These are phyloP conservation scores for Alisma plantagoaquatica DNA, from an alignment of 106 monocot genomes.

Conservation along the genomic window DNA sequence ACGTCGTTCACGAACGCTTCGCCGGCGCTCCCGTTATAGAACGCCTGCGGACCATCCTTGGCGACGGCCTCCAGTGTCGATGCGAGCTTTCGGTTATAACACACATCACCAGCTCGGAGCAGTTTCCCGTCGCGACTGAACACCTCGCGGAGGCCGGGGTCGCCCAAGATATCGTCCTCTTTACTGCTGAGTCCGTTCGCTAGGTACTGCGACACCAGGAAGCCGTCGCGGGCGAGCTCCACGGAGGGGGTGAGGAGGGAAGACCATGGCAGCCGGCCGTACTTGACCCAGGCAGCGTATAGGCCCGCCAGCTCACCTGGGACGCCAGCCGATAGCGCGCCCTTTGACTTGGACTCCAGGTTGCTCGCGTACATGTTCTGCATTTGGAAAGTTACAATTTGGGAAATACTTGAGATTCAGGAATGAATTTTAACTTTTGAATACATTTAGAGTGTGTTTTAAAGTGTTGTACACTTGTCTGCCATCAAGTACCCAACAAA, in stretches of 20 bases:
- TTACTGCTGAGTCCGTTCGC: slow-evolving; percentile 9
- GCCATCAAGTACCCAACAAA: too few relatives aligned
- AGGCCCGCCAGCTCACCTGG: slow-evolving; percentile 66
- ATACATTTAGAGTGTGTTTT: neutral
- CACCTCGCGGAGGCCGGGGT: slow-evolving; percentile 54
- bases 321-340: slow-evolving; percentile 63
- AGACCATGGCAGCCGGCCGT: slow-evolving; percentile 69
- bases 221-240: slow-evolving; percentile 63
- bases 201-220: slow-evolving; percentile 37
- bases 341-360: slow-evolving; percentile 34
- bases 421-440: too few relatives aligned
- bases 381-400: neutral
- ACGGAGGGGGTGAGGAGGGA: slow-evolving; percentile 65
- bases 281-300: slow-evolving; percentile 42
- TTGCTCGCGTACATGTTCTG: slow-evolving; percentile 80
- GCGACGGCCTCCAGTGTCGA: slow-evolving; percentile 57
- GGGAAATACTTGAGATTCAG: neutral
- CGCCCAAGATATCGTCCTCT: slow-evolving; percentile 28
- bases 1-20: slow-evolving; percentile 59
- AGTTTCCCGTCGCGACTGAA: slow-evolving; percentile 47
- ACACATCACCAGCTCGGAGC: slow-evolving; percentile 32
- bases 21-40: slow-evolving; percentile 74
- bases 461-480: neutral
- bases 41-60: slow-evolving; percentile 37
- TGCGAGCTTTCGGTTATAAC: slow-evolving; percentile 52